Percentiles rank a stretch among this genome's conserved stretches.
Conservation (phyloP, 1,139 yeast genomes). For the Citeromyces hawaiiensis region DNA sequence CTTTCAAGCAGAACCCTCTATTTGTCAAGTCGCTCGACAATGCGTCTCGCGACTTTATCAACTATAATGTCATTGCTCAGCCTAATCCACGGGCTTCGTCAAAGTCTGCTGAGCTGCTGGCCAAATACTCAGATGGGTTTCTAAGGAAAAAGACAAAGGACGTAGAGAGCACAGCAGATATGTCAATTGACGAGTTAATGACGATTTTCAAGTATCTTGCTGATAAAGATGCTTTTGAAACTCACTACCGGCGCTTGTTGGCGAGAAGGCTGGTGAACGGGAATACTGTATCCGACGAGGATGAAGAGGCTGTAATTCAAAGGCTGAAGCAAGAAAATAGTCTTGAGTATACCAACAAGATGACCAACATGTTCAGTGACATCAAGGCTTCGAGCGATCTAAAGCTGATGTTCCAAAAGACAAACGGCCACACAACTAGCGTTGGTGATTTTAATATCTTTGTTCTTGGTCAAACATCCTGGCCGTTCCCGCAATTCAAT, state of each 20-base stretch:
- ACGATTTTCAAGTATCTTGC: slow-evolving; percentile 77
- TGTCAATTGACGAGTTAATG: slow-evolving; percentile 80
- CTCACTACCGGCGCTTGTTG: slow-evolving; percentile 77
- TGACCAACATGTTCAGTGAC: slow-evolving; percentile 94
- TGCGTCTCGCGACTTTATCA: slow-evolving; percentile 80
- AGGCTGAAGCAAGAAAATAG: slow-evolving; percentile 85
- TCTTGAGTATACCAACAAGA: slow-evolving; percentile 82
- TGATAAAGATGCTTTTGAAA: slow-evolving; percentile 93
- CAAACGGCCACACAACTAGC: slow-evolving; percentile 12
- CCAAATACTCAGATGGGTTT: slow-evolving; percentile 77
- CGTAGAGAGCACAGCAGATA: slow-evolving; percentile 32
- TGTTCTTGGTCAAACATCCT: slow-evolving; percentile 76
- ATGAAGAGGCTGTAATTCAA: slow-evolving; percentile 78
- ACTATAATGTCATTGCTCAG: slow-evolving; percentile 68
- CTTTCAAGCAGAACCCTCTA: slow-evolving; percentile 65
- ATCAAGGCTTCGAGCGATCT: slow-evolving; percentile 78
- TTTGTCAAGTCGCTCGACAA: slow-evolving; percentile 82
- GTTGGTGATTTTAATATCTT: slow-evolving; percentile 62
- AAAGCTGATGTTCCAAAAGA: slow-evolving; percentile 38
- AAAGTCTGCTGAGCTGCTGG: slow-evolving; percentile 80
- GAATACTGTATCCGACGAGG: slow-evolving; percentile 70
- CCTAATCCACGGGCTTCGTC: slow-evolving; percentile 28
- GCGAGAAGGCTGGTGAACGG: slow-evolving; percentile 84
- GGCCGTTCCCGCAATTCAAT: slow-evolving; percentile 59
- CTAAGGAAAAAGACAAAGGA: slow-evolving; percentile 67